phyloP scores from a whole-genome alignment of 768 basidiomycete species.

The Hysterangium stoloniferum region DNA sequence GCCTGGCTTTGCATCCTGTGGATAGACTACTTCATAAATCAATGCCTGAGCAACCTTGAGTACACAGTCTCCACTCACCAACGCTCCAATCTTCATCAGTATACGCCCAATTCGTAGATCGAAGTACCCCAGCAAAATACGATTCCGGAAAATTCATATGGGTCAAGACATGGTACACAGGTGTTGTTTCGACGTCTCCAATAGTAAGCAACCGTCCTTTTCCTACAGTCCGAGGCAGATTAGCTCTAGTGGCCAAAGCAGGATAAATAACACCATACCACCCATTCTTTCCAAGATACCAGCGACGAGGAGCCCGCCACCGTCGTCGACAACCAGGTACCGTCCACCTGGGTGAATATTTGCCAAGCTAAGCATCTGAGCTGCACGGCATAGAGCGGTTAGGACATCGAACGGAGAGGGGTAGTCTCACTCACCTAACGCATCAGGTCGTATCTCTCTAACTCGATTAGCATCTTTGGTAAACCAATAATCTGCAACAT shows the following conservation, averaged over 20 bases:
- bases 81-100: constrained; percentile 71
- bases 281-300: constrained; percentile 83
- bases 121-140: constrained; percentile 42
- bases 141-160: constrained; percentile 80
- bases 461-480: constrained; percentile 74
- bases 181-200: constrained; percentile 86
- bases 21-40: constrained; percentile 41
- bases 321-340: constrained; percentile 87
- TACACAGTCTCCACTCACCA: constrained; percentile 30
- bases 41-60: not conserved
- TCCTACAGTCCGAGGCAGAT: constrained; percentile 34
- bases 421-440: constrained; percentile 33
- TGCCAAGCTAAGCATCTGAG: constrained; percentile 79
- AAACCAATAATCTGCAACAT: constrained; percentile 87
- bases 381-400: constrained; percentile 17
- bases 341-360: constrained; percentile 83
- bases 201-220: constrained; percentile 77
- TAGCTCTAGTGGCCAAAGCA: too few relatives aligned
- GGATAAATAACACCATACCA: constrained; percentile 36
- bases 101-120: constrained; percentile 86
- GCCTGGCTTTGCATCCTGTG: constrained; percentile 49
- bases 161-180: constrained; percentile 75
- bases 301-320: constrained; percentile 80
- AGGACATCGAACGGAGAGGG: not conserved
- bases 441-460: constrained; percentile 79